Conservation (phyloP, 2,329 filamentous ascomycete species). For the Penicillium expansum region DNA sequence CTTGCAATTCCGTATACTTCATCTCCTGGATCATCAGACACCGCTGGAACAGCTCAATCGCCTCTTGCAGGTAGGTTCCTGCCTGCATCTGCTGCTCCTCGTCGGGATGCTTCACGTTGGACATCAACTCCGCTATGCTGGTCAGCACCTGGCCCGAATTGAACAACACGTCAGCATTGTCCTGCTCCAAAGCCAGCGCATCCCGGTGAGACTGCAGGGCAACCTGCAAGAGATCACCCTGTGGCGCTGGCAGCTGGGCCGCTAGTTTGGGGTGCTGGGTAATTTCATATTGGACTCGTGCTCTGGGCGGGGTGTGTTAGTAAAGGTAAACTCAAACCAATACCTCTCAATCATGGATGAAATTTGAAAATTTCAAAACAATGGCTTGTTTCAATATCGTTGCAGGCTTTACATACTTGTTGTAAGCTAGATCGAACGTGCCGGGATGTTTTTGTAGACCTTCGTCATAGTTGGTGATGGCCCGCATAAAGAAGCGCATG, state of each 20-base stretch:
- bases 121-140: constrained; percentile 60
- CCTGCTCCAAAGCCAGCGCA: constrained; percentile 58
- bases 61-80: constrained; percentile 57
- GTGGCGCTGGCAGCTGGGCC: constrained; percentile 55
- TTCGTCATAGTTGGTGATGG: constrained; percentile 64
- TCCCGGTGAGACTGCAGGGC: constrained; percentile 63
- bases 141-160: constrained; percentile 70
- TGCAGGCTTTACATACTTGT: constrained; percentile 55
- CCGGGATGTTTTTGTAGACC: constrained; percentile 60
- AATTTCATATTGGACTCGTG: constrained; percentile 67
- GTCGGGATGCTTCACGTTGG: constrained; percentile 51
- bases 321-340: neutral
- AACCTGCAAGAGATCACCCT: constrained; percentile 56
- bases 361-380: neutral
- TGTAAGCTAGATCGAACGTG: constrained; percentile 71
- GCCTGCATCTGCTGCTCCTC: constrained; percentile 48
- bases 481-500: constrained; percentile 57
- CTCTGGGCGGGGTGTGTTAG: constrained; percentile 44
- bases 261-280: constrained; percentile 64
- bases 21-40: constrained; percentile 56
- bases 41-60: constrained; percentile 58
- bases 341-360: neutral
- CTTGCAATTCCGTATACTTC: constrained; percentile 47
- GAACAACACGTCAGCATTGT: constrained; percentile 67
- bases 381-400: neutral